Percentiles rank a stretch among this genome's conserved stretches.
Evolutionary conservation across 2,329 filamentous ascomycete genomes (phyloP).

Genomic region (Stachybotrys chlorohalonatus): DNA sequence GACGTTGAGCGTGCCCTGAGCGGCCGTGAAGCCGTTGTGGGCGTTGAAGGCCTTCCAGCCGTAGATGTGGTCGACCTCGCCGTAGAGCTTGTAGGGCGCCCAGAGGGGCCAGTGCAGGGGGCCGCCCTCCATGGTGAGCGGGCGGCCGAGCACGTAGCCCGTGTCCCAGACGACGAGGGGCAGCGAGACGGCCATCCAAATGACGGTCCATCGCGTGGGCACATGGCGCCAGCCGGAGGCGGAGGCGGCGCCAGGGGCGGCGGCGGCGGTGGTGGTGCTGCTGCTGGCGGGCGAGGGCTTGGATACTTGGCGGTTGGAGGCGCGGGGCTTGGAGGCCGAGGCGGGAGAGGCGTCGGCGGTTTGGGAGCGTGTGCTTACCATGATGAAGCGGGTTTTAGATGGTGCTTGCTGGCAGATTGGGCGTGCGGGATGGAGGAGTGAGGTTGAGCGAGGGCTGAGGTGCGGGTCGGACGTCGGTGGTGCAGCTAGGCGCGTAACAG

Average conservation of each 20-base stretch:
- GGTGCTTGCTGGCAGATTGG: not conserved
- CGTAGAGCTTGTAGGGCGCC: conserved; percentile 73
- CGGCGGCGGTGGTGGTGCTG: conserved; percentile 5
- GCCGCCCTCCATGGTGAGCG: conserved; percentile 74
- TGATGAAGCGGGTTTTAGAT: conserved; percentile 11
- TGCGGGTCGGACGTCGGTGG: too few species aligned
- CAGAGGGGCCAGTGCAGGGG: conserved; percentile 63
- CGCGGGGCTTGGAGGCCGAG: conserved; percentile 7
- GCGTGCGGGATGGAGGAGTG: too few species aligned
- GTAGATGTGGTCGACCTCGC: conserved; percentile 71
- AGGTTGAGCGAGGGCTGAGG: too few species aligned
- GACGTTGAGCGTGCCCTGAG: conserved; percentile 62
- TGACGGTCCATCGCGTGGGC: conserved; percentile 37
- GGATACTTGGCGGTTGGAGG: conserved; percentile 2
- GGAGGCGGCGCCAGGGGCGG: conserved; percentile 7
- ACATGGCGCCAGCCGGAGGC: conserved; percentile 30
- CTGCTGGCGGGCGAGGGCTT: too few species aligned
- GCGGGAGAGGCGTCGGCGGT: conserved; percentile 15
- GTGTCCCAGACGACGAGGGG: conserved; percentile 78
- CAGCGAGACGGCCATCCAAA: conserved; percentile 67
- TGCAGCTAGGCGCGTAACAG: too few species aligned
- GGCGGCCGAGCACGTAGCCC: conserved; percentile 69
- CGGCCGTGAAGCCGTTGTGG: conserved; percentile 65
- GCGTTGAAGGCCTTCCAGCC: conserved; percentile 63
- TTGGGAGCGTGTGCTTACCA: conserved; percentile 29